Conservation (phyloP, 805 yeast genomes). For the Candida nanaspora region DNA sequence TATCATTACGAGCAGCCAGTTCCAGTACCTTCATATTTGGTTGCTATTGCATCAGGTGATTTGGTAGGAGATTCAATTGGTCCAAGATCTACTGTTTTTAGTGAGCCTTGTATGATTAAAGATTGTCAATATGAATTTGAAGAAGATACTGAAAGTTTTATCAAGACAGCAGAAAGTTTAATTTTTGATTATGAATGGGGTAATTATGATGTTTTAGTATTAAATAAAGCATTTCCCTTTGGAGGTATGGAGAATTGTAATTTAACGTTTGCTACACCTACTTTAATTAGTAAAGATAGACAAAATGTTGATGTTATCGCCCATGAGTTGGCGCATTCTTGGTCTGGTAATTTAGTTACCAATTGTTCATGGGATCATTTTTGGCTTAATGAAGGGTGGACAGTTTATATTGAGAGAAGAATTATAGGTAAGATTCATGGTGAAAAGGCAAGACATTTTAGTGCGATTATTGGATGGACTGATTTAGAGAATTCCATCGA, state of each 20-base stretch:
- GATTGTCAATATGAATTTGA: conserved; percentile 76
- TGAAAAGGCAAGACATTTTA: conserved; percentile 68
- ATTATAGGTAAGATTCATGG: conserved; percentile 76
- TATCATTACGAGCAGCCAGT: conserved; percentile 63
- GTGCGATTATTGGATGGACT: conserved; percentile 85
- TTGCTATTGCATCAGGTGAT: conserved; percentile 83
- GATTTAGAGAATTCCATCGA: conserved; percentile 62
- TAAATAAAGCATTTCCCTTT: conserved; percentile 74
- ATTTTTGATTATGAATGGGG: conserved; percentile 82
- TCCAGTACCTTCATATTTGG: conserved; percentile 80
- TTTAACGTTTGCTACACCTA: conserved; percentile 86
- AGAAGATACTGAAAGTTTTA: conserved; percentile 73
- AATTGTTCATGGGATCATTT: conserved; percentile 91
- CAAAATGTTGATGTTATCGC: conserved; percentile 87
- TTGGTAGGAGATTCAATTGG: conserved; percentile 63
- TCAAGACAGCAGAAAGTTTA: conserved; percentile 66
- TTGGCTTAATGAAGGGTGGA: conserved; percentile 96
- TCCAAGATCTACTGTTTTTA: conserved; percentile 77
- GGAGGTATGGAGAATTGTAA: conserved; percentile 97
- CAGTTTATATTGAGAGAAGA: conserved; percentile 83
- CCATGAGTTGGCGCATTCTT: conserved; percentile 88
- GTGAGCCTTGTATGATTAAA: conserved; percentile 63
- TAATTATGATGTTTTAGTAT: conserved; percentile 70
- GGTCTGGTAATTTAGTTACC: conserved; percentile 89
- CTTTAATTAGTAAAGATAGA: conserved; percentile 76